Conservation (phyloP, 2,329 filamentous ascomycete genomes). For the Huntiella moniliformis region DNA sequence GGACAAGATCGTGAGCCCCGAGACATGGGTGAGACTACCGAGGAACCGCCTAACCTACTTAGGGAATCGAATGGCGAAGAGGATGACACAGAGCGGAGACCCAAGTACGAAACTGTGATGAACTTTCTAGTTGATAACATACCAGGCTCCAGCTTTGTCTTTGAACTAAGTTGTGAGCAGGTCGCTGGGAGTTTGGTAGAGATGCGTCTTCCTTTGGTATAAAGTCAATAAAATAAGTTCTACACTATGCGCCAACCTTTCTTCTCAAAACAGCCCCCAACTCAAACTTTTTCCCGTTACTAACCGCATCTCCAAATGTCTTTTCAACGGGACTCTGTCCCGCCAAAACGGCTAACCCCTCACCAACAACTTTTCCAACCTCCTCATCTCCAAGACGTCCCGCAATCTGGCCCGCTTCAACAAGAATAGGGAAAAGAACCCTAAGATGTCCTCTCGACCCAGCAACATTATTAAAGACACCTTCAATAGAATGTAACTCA, state of each 20-base stretch:
- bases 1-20: not conserved
- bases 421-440: constrained; percentile 60
- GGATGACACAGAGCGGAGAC: too few species aligned
- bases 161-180: constrained; percentile 67
- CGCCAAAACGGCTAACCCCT: constrained; percentile 44
- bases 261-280: constrained; percentile 2
- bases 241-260: not conserved
- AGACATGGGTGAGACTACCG: too few species aligned
- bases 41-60: too few species aligned
- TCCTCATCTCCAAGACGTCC: constrained; percentile 39
- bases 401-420: constrained; percentile 41
- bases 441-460: constrained; percentile 56
- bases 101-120: not conserved
- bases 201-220: not conserved
- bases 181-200: constrained; percentile 43
- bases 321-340: constrained; percentile 26
- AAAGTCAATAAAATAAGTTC: not conserved
- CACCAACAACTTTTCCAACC: constrained; percentile 36
- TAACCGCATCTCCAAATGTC: not conserved
- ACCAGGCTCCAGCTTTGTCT: constrained; percentile 36
- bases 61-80: too few species aligned
- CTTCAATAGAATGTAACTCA: constrained; percentile 47
- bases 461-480: constrained; percentile 41
- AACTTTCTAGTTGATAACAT: constrained; percentile 28
- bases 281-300: not conserved